Evolutionary conservation across 140 eudicot species (phyloP).

Genomic region (Ambrosia hybrid): DNA sequence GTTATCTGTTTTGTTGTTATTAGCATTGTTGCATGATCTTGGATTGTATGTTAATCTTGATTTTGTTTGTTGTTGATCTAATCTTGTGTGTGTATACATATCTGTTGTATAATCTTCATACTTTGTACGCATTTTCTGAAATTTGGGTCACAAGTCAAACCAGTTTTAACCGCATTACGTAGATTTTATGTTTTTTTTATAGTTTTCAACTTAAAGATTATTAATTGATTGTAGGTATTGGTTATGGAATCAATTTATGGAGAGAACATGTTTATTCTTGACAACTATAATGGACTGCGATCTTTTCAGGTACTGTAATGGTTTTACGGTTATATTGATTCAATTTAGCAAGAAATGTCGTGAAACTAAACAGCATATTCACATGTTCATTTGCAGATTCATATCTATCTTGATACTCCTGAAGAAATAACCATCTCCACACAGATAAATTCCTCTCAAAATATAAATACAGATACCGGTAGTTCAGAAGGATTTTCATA

Average conservation of each 20-base stretch:
- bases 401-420: conserved; percentile 56
- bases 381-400: conserved; percentile 51
- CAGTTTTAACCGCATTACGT: not conserved
- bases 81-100: too few species aligned
- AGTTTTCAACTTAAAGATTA: not conserved
- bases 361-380: not conserved
- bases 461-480: conserved; percentile 17
- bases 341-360: not conserved
- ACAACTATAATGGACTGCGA: conserved; percentile 53
- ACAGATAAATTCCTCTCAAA: conserved; percentile 43
- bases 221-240: conserved; percentile 41
- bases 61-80: too few species aligned
- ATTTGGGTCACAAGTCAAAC: not conserved
- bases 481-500: conserved; percentile 55
- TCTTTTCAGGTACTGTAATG: conserved; percentile 62
- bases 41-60: too few species aligned
- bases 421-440: conserved; percentile 54
- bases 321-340: not conserved
- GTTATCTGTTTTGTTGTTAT: conserved; percentile 1
- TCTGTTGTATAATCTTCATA: not conserved
- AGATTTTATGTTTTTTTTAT: not conserved
- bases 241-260: conserved; percentile 85
- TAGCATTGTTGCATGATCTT: not conserved
- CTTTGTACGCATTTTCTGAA: not conserved
- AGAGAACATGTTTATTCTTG: conserved; percentile 59